Conservation (phyloP, 2,329 filamentous ascomycete species). For the Coniella lustricola region DNA sequence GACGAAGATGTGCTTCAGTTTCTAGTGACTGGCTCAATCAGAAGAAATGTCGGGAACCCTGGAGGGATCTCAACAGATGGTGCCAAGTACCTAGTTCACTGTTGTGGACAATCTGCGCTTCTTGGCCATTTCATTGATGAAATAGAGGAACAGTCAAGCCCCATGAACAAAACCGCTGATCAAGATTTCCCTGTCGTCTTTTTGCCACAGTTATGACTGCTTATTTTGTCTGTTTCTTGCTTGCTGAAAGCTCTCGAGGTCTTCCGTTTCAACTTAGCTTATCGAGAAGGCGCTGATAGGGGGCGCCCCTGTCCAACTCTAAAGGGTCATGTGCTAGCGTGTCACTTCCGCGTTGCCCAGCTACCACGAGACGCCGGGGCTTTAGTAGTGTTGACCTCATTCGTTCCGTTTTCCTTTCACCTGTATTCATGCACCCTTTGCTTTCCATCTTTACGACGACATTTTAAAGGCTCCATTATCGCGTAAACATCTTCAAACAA, state of each 20-base stretch:
- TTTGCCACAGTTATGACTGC: not conserved
- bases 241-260: not conserved
- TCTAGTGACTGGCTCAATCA: too few relatives aligned
- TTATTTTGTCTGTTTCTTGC: too few relatives aligned
- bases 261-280: not conserved
- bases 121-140: too few relatives aligned
- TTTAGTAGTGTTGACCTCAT: not conserved
- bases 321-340: constrained; percentile 3
- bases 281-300: not conserved
- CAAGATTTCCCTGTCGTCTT: not conserved
- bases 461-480: not conserved
- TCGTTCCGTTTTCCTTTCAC: not conserved
- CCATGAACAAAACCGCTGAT: not conserved
- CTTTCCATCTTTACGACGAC: not conserved
- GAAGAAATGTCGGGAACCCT: too few relatives aligned
- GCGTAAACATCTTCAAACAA: not conserved
- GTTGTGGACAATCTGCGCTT: too few relatives aligned
- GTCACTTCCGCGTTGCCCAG: constrained; percentile 7
- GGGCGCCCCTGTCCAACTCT: not conserved
- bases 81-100: too few relatives aligned
- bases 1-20: too few relatives aligned
- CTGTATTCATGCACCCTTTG: not conserved
- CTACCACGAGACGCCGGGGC: not conserved
- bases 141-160: too few relatives aligned
- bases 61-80: too few relatives aligned